These are phyloP conservation scores for Closterium sp. DNA, from an alignment of 139 green algal species.

Conservation along the genomic window DNA sequence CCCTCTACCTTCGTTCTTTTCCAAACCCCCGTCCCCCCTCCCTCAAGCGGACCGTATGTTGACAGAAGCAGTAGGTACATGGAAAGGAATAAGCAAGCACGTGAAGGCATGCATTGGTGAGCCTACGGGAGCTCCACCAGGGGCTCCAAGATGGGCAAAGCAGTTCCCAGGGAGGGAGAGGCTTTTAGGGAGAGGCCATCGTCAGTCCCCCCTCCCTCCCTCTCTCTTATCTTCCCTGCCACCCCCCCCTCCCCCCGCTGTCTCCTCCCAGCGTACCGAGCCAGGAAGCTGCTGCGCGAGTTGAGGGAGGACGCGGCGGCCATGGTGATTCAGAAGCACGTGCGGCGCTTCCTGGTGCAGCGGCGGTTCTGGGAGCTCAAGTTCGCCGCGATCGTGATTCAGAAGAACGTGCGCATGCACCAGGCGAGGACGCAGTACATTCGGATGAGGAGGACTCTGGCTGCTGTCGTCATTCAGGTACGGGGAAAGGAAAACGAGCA, in stretches of 20 bases:
- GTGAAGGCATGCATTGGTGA: too few relatives aligned
- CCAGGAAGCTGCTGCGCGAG: neutral
- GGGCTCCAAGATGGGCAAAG: too few relatives aligned
- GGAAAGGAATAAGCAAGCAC: too few relatives aligned
- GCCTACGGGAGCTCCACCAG: too few relatives aligned
- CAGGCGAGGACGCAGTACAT: neutral
- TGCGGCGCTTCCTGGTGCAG: neutral
- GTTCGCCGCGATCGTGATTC: neutral
- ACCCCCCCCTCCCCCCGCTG: neutral
- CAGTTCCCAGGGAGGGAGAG: too few relatives aligned
- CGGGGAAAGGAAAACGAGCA: too few relatives aligned
- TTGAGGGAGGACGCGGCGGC: constrained; percentile 1
- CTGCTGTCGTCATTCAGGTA: neutral
- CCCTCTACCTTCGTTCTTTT: too few relatives aligned
- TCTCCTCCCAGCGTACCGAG: neutral
- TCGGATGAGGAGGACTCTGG: neutral
- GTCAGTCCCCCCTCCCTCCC: neutral
- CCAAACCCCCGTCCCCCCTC: too few relatives aligned
- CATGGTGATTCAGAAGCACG: neutral
- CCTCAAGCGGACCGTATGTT: too few relatives aligned
- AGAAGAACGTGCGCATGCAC: neutral
- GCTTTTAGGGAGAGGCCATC: neutral
- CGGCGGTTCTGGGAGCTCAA: neutral
- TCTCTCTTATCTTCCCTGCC: neutral
- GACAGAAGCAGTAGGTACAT: too few relatives aligned